Percentiles rank a stretch among this genome's conserved stretches.
phyloP scores from a whole-genome alignment of 169 alveolate genomes.

The Eimeria mitis region DNA sequence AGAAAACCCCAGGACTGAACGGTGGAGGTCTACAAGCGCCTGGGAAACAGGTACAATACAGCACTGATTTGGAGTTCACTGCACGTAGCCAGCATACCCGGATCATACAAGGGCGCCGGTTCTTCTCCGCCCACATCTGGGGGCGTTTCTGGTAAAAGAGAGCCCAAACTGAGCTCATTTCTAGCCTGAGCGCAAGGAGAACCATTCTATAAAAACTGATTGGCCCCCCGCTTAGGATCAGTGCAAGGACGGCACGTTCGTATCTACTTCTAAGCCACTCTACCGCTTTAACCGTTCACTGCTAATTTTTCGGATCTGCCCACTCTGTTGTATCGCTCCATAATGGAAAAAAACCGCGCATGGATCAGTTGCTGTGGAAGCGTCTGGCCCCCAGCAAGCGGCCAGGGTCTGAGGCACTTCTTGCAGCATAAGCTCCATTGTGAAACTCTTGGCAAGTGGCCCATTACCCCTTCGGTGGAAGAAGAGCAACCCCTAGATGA shows the following conservation, averaged over 20 bases:
- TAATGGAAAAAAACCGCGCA: constrained; percentile 11
- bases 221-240: too few species aligned
- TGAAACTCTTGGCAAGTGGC: neutral
- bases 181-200: constrained; percentile 44
- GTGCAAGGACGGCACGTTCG: neutral
- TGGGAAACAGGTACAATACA: neutral
- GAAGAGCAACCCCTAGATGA: neutral
- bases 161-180: neutral
- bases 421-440: neutral
- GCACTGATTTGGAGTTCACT: neutral
- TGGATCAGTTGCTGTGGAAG: constrained; percentile 13
- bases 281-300: neutral
- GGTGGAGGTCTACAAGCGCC: neutral
- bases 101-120: neutral
- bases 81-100: neutral
- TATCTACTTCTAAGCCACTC: neutral
- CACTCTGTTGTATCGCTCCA: constrained; percentile 59
- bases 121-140: neutral
- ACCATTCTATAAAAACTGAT: neutral
- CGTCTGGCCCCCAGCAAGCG: neutral
- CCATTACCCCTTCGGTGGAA: neutral
- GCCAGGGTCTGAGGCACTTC: neutral
- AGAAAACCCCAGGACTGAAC: neutral
- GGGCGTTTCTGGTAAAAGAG: neutral
- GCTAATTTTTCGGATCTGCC: neutral